phyloP scores from a whole-genome alignment of 163 green algal species.

The Scenedesmus sp. region DNA sequence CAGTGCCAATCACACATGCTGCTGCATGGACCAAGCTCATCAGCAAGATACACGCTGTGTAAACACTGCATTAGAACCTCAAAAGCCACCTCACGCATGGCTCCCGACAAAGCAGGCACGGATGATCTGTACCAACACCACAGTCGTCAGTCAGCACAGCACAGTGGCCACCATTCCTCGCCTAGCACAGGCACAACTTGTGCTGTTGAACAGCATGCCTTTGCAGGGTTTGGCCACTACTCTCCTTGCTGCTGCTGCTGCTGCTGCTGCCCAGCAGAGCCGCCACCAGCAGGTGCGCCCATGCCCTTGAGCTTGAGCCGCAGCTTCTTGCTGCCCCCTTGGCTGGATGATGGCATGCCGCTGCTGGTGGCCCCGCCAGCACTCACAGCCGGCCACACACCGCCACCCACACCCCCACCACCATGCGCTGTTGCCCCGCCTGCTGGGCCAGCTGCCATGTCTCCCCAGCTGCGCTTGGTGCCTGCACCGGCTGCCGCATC shows the following conservation, averaged over 20 bases:
- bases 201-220: neutral
- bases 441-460: neutral
- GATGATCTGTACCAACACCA: neutral
- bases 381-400: neutral
- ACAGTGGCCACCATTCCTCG: neutral
- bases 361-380: conserved; percentile 33
- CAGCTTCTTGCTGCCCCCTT: conserved; percentile 31
- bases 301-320: conserved; percentile 35
- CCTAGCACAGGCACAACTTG: neutral
- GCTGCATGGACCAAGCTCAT: too few species aligned
- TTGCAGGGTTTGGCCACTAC: neutral
- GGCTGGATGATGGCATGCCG: conserved; percentile 14
- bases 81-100: too few species aligned
- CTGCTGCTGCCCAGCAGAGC: conserved; percentile 18
- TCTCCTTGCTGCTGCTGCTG: conserved; percentile 2
- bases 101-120: neutral
- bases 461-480: conserved; percentile 24
- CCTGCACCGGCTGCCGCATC: neutral
- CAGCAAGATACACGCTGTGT: too few species aligned
- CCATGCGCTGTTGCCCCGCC: neutral
- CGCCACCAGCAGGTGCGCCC: neutral
- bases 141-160: neutral
- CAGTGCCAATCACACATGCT: too few species aligned
- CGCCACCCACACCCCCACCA: conserved; percentile 14
- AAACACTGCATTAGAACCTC: too few species aligned